Evolutionary conservation across 441 rosid species (phyloP).

Genomic region (Croton setiger): DNA sequence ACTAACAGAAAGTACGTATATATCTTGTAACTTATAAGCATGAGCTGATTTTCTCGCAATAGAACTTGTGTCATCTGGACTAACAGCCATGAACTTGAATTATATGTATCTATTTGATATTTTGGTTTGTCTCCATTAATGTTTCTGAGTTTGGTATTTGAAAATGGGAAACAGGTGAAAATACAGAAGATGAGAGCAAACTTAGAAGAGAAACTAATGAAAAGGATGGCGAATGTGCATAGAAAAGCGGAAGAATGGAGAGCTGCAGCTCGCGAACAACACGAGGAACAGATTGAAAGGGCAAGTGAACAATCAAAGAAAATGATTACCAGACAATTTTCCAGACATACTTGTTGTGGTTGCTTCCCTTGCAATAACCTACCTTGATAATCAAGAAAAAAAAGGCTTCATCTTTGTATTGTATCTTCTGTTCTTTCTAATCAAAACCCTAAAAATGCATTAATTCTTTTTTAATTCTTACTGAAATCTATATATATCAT

Average conservation of each 20-base stretch:
- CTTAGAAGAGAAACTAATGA: conserved; percentile 85
- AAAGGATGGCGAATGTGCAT: conserved; percentile 71
- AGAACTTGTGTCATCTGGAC: no score
- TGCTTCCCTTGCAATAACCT: conserved; percentile 59
- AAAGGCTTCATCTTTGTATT: no score
- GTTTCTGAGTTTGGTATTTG: neutral
- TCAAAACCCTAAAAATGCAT: neutral
- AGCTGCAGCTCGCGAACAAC: conserved; percentile 62
- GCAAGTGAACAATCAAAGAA: conserved; percentile 47
- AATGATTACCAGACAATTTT: conserved; percentile 37
- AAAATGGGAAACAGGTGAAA: conserved; percentile 51
- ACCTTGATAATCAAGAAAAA: conserved; percentile 11
- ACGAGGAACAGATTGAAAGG: conserved; percentile 50
- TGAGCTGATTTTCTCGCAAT: no score
- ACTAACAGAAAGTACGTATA: no score
- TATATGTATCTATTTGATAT: no score
- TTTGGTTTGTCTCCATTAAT: neutral
- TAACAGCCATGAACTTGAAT: neutral
- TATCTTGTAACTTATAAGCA: no score
- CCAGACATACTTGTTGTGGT: conserved; percentile 61
- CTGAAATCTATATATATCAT: no score
- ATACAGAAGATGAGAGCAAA: conserved; percentile 87
- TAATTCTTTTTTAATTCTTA: neutral
- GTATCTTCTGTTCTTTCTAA: conserved; percentile 4
- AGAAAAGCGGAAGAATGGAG: conserved; percentile 81